Evolutionary conservation across 352 stramenopile species (phyloP).

Genomic region (Globisporangium emineosum): DNA sequence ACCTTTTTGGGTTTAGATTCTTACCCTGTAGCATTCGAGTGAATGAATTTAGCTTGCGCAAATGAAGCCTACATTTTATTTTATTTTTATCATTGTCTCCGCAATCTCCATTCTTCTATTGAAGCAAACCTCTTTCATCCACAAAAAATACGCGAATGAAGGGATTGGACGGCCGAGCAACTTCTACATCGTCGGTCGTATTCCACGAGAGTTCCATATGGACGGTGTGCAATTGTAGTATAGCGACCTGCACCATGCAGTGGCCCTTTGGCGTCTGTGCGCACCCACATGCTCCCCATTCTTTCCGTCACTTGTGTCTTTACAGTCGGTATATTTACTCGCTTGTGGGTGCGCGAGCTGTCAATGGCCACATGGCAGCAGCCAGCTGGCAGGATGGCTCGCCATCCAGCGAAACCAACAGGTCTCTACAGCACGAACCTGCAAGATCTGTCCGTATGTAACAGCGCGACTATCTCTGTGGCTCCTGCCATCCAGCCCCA

Average conservation of each 20-base stretch:
- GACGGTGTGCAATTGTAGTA: background rate
- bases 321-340: background rate
- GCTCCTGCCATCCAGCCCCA: background rate
- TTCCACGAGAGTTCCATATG: background rate
- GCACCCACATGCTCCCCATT: background rate
- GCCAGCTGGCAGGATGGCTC: background rate
- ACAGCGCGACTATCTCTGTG: slow-evolving; percentile 3
- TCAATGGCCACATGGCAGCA: background rate
- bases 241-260: background rate
- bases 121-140: background rate
- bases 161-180: background rate
- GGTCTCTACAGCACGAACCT: background rate
- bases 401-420: background rate
- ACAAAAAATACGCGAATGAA: slow-evolving; percentile 4
- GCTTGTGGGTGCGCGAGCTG: background rate
- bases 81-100: background rate
- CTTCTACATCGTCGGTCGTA: slow-evolving; percentile 6
- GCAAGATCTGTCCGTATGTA: background rate
- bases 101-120: background rate
- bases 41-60: too few species aligned
- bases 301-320: background rate
- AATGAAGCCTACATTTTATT: too few species aligned
- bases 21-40: background rate
- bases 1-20: background rate
- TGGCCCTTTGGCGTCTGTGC: background rate